Conservation (phyloP, 208 protist species). For the Angomonas desouzai region DNA sequence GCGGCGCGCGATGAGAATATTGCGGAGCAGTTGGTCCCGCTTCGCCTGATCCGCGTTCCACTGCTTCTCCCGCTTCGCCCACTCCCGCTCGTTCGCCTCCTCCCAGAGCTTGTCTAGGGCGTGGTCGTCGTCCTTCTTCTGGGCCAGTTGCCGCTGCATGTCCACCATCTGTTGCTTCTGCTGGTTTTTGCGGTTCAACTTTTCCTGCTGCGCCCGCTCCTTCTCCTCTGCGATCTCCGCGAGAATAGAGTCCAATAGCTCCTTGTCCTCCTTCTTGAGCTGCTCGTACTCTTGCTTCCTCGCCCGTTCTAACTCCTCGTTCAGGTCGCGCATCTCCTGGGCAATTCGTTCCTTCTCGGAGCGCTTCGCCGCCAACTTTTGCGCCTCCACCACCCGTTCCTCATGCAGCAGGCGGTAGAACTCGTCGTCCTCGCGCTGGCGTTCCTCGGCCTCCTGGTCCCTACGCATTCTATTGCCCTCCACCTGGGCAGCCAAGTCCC, state of each 20-base stretch:
- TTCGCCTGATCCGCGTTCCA: slow-evolving; percentile 62
- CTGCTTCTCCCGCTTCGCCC: slow-evolving; percentile 71
- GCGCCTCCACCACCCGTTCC: slow-evolving; percentile 50
- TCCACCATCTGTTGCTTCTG: slow-evolving; percentile 45
- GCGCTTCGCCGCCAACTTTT: slow-evolving; percentile 27
- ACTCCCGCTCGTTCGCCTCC: slow-evolving; percentile 75
- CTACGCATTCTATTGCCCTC: slow-evolving; percentile 57
- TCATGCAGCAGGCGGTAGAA: slow-evolving; percentile 70
- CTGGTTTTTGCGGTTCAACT: slow-evolving; percentile 27
- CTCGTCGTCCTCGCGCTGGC: slow-evolving; percentile 45
- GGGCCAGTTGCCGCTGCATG: slow-evolving; percentile 42
- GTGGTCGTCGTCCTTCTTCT: slow-evolving; percentile 43
- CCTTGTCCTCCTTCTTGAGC: slow-evolving; percentile 59
- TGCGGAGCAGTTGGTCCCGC: slow-evolving; percentile 60
- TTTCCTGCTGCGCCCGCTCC: slow-evolving; percentile 27
- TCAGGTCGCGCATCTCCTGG: slow-evolving; percentile 67
- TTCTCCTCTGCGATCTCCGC: slow-evolving; percentile 52
- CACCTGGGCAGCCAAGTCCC: slow-evolving; percentile 71
- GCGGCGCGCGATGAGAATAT: slow-evolving; percentile 64
- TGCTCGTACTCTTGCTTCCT: slow-evolving; percentile 74
- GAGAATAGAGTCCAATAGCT: slow-evolving; percentile 57
- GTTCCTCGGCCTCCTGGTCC: slow-evolving; percentile 27
- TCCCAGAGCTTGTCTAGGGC: slow-evolving; percentile 74
- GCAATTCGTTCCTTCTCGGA: slow-evolving; percentile 35
- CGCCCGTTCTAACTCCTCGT: slow-evolving; percentile 61